Base-by-base conservation (phyloP, 768 basidiomycete genomes). In the Phaffia tasmanica region DNA sequence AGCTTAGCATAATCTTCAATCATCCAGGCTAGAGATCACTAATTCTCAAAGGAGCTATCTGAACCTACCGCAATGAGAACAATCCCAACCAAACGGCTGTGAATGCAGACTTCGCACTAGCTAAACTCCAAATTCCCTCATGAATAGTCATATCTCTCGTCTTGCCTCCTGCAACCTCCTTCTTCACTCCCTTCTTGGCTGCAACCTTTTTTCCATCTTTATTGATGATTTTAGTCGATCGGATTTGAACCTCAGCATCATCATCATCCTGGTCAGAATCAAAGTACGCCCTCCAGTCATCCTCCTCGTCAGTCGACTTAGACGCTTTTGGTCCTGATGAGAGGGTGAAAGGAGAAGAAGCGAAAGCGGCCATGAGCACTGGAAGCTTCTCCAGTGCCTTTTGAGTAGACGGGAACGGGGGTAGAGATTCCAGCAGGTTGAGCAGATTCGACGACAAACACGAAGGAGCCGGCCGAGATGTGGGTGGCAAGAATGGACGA, bases 281-380 rank as follows among this genome's bases (percentile, higher is more conserved):
- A 70, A 89, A 91, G 75, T 87, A 91, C 72, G 83, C 86, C 30
- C 85, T 81, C 89, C 89, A 93, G 72, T 92, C 85, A 59, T 81
- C 82, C 47, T 78, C 76, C 21, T 72, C 74, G 56, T 18, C 80
- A 25, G 15, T 29, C n/a, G 21, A 32, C 62, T 30, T 68, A 63
- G 56, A 23, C 47, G 16, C 55, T 55, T 23, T 56, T 55, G n/a
- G 42, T 23, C 4, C 54, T 21, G 62, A 51, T 1, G 51, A n/a
- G 25, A 25, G 8, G 35, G 64, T 15, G 49, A 63, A 30, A 54
- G 67, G 49, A 3, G 35, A 63, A 53, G 25, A 29, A 18, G 49
- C n/a, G 61, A 67, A 67, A 9, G 46, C 46, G 1, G 66, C 42
- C 35, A 67, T 56, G n/a, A 62, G 27, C 15, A 67, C 59, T 16